Evolutionary conservation across 2,329 filamentous ascomycete genomes (phyloP).

Genomic region (Bipolaris gigantea): DNA sequence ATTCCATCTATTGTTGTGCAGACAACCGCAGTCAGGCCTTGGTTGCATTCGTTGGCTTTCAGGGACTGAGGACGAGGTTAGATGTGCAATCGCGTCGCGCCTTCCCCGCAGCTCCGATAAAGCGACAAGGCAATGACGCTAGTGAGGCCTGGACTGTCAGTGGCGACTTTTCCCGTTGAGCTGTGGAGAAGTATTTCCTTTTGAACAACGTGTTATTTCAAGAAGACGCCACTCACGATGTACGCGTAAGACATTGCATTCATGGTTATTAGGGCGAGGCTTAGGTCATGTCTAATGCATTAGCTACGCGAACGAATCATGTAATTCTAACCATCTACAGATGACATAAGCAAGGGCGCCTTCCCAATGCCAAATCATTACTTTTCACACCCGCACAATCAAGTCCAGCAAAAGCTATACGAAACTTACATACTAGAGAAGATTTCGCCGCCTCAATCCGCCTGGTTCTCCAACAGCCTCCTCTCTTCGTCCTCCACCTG

Average conservation of each 20-base stretch:
- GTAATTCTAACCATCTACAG: not conserved
- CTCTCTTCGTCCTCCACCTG: slow-evolving; percentile 25
- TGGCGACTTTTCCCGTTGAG: not conserved
- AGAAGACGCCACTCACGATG: not conserved
- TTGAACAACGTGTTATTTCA: not conserved
- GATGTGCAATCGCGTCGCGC: slow-evolving; percentile 10
- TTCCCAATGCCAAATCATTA: not conserved
- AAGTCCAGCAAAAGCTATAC: not conserved
- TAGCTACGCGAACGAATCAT: not conserved
- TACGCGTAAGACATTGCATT: not conserved
- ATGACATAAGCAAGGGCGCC: not conserved
- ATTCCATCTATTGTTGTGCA: not conserved
- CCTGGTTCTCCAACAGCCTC: slow-evolving; percentile 18
- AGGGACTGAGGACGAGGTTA: not conserved
- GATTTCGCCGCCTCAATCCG: not conserved
- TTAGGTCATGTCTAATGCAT: not conserved
- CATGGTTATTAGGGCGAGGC: not conserved
- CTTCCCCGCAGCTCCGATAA: slow-evolving; percentile 18
- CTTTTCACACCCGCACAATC: not conserved
- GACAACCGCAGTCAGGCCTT: not conserved
- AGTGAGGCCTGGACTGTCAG: not conserved
- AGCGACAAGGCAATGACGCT: slow-evolving; percentile 22
- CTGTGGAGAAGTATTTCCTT: not conserved
- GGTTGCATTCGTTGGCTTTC: not conserved
- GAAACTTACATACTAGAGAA: not conserved